Conservation (phyloP, 2,329 filamentous ascomycete genomes). For the Fusarium subglutinans region DNA sequence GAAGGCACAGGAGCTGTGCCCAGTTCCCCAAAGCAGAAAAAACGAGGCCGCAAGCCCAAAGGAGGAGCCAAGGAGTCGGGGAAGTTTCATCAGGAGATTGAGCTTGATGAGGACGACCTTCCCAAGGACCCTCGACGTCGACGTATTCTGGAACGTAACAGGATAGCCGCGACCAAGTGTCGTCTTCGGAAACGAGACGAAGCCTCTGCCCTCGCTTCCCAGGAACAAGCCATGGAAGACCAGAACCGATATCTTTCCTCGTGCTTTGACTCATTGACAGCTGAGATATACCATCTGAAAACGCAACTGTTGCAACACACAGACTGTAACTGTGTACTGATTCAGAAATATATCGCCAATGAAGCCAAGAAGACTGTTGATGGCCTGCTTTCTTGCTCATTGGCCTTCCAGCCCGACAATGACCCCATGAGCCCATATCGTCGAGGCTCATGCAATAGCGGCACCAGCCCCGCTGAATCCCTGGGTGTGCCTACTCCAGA, state of each 20-base stretch:
- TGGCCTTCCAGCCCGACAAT: constrained; percentile 22
- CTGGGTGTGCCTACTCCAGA: constrained; percentile 36
- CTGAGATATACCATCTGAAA: constrained; percentile 46
- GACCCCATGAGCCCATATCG: constrained; percentile 28
- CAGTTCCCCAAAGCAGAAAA: constrained; percentile 31
- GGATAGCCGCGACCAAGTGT: constrained; percentile 47
- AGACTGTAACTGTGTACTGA: constrained; percentile 45
- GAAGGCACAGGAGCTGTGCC: not conserved
- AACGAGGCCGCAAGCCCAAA: constrained; percentile 42
- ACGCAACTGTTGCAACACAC: constrained; percentile 44
- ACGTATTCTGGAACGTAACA: constrained; percentile 46
- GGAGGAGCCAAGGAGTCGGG: constrained; percentile 15
- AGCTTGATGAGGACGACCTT: constrained; percentile 34
- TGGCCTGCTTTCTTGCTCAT: constrained; percentile 28
- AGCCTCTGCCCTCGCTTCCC: constrained; percentile 42
- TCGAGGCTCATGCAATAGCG: constrained; percentile 37
- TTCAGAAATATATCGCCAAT: constrained; percentile 46
- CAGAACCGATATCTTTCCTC: constrained; percentile 43
- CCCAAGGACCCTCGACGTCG: constrained; percentile 39
- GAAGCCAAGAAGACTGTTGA: constrained; percentile 45
- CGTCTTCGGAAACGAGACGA: constrained; percentile 46
- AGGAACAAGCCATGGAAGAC: constrained; percentile 45
- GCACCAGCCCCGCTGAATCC: constrained; percentile 40
- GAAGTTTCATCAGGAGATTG: constrained; percentile 17
- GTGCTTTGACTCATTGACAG: constrained; percentile 39